Evolutionary conservation across 2,329 filamentous ascomycete species (phyloP).

Genomic region (Trichoderma sp.): DNA sequence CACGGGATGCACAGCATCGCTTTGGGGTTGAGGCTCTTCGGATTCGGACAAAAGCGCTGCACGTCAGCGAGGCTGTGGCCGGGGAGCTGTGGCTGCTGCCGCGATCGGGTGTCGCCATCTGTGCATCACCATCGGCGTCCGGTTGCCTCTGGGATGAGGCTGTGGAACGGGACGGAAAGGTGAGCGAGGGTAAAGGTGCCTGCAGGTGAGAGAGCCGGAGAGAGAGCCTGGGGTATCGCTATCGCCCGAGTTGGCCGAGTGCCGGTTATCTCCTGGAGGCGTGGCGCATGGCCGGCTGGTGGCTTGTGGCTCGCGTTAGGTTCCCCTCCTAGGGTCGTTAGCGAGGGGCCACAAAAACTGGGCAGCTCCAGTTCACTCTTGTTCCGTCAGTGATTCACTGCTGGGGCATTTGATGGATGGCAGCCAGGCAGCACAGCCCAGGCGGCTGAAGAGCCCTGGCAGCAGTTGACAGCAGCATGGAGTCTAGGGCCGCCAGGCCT

Average conservation of each 20-base stretch:
- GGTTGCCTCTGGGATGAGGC: slow-evolving; percentile 19
- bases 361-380: neutral
- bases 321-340: neutral
- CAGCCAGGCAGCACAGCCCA: slow-evolving; percentile 29
- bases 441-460: slow-evolving; percentile 23
- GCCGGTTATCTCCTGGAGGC: slow-evolving; percentile 17
- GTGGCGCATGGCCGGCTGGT: slow-evolving; percentile 20
- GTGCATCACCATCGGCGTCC: slow-evolving; percentile 1
- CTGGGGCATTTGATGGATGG: neutral
- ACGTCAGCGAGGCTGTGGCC: slow-evolving; percentile 24
- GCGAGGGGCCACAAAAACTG: slow-evolving; percentile 25
- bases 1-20: too few relatives aligned
- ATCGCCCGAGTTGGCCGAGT: neutral
- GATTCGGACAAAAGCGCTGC: slow-evolving; percentile 10
- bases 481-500: neutral
- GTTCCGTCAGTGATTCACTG: too few relatives aligned
- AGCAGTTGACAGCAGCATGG: slow-evolving; percentile 8
- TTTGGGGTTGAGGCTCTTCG: slow-evolving; percentile 15
- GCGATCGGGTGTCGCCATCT: slow-evolving; percentile 19
- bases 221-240: neutral
- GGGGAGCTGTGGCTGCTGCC: neutral
- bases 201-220: too few relatives aligned
- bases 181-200: neutral
- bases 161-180: neutral
- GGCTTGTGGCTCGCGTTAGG: slow-evolving; percentile 18